Conservation (phyloP, 495 filamentous ascomycete species). For the Hypoxylon trugodes region DNA sequence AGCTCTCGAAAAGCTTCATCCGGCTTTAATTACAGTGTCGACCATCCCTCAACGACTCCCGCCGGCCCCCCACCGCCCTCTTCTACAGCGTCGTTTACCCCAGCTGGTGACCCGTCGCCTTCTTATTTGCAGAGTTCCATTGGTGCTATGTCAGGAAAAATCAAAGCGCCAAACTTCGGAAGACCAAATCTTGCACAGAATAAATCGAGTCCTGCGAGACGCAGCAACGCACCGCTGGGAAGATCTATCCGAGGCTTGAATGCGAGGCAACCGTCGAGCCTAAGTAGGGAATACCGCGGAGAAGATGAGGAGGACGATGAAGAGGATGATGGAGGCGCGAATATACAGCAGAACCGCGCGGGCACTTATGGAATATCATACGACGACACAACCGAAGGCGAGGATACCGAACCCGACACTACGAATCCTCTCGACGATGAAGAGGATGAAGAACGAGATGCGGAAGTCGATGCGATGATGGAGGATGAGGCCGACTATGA, state of each 20-base stretch:
- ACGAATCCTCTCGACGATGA: slow-evolving; percentile 37
- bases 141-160: slow-evolving; percentile 53
- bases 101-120: slow-evolving; percentile 72
- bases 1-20: slow-evolving; percentile 36
- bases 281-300: slow-evolving; percentile 48
- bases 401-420: slow-evolving; percentile 38
- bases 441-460: slow-evolving; percentile 45
- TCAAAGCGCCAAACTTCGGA: slow-evolving; percentile 55
- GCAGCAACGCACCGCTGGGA: slow-evolving; percentile 52
- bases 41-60: slow-evolving; percentile 77
- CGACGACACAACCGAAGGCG: slow-evolving; percentile 42
- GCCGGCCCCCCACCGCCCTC: slow-evolving; percentile 74
- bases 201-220: slow-evolving; percentile 45
- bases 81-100: slow-evolving; percentile 74
- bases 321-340: slow-evolving; percentile 26
- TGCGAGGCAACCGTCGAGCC: slow-evolving; percentile 47
- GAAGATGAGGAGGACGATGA: slow-evolving; percentile 47
- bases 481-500: slow-evolving; percentile 43
- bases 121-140: slow-evolving; percentile 73
- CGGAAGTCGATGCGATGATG: slow-evolving; percentile 50
- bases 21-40: slow-evolving; percentile 38
- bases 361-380: slow-evolving; percentile 41
- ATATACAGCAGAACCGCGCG: slow-evolving; percentile 45
- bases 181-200: slow-evolving; percentile 46
- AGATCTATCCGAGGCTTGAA: slow-evolving; percentile 52